Base-by-base conservation (phyloP, 306 rosid species). In the Cercis canadensis region DNA sequence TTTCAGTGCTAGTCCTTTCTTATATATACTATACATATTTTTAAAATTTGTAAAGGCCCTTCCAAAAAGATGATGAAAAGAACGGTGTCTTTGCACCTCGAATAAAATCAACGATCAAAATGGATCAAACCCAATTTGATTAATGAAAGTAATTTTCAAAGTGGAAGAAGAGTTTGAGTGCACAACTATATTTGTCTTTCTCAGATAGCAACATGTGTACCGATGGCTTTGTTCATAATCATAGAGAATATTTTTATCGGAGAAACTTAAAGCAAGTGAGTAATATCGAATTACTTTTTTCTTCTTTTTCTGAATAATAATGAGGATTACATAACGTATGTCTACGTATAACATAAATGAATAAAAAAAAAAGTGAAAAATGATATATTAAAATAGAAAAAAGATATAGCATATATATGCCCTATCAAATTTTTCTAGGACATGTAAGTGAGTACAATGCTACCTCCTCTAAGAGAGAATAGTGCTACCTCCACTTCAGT, bases 81-180 rank as follows among this genome's bases (percentile, higher is more conserved):
- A 72, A 68, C 46, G 72, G 65, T 72, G 69, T 81, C 79, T 81
- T 60, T 60, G 46, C 68, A 19, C 31, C 5, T 51, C 65, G 46
- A 75, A 58, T 15, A 31, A 45, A 77, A 60, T 62, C 54, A 60
- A 77, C 44, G 37, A 60, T 68, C 40, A 34, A 66, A 81, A 18
- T 60, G 57, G 36, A 70, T 67, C 79, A 70, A 70, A 46, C 45
- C 65, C 37, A 45, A 32, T 60, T 67, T 76, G 57, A 54, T 69
- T 50, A 45, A 68, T 36, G 45, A 40, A 33, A 66, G 57, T 37
- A 5, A 32, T 6, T 49, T 61, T 33, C 34, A 36, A 75, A 18
- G 6, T 0, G 31, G 2, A 73, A 46, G 29, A 34, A 59, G 63
- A 59, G 67, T 63, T 54, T 74, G 57, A 77, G 68, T 57, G 78